phyloP scores from a whole-genome alignment of 2,329 filamentous ascomycete species.

The Tolypocladium nubicola region DNA sequence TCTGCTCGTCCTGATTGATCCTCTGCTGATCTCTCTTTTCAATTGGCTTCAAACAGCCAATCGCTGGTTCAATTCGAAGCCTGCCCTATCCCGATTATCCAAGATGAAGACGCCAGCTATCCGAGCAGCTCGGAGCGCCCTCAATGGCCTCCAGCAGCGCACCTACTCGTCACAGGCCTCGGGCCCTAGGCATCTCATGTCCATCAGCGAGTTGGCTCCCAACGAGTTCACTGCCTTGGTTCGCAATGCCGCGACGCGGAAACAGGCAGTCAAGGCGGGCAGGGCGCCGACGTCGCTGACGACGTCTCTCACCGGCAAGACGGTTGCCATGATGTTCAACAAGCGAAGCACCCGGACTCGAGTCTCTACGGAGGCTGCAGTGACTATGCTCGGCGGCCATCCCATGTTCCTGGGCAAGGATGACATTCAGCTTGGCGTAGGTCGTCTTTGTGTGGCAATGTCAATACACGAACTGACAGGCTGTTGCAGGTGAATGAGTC shows the following conservation, averaged over 20 bases:
- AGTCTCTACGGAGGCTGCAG: slow-evolving; percentile 85
- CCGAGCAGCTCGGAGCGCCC: slow-evolving; percentile 21
- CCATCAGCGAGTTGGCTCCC: slow-evolving; percentile 75
- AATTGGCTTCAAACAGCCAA: background rate
- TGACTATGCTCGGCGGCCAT: slow-evolving; percentile 80
- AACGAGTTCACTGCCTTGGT: slow-evolving; percentile 74
- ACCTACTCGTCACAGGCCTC: slow-evolving; percentile 28
- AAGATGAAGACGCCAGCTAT: slow-evolving; percentile 24
- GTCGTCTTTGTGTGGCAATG: slow-evolving; percentile 14
- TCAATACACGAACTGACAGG: background rate
- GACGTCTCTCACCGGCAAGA: slow-evolving; percentile 59
- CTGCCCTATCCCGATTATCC: background rate
- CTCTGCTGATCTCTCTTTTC: background rate
- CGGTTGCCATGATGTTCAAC: slow-evolving; percentile 92
- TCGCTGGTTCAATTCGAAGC: background rate
- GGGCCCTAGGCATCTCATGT: slow-evolving; percentile 74
- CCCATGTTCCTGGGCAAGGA: slow-evolving; percentile 95
- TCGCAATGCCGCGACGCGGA: slow-evolving; percentile 69
- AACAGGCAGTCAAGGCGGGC: slow-evolving; percentile 64
- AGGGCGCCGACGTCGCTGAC: slow-evolving; percentile 42
- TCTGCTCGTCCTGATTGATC: background rate
- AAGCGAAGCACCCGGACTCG: slow-evolving; percentile 91
- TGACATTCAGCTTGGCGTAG: slow-evolving; percentile 87
- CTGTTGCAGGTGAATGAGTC: slow-evolving; percentile 69
- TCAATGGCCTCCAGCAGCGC: slow-evolving; percentile 27